A percentile compares a stretch with the other conserved stretches of the same genome.
Conservation (phyloP, 768 basidiomycete species). For the Leccinellum albellum region DNA sequence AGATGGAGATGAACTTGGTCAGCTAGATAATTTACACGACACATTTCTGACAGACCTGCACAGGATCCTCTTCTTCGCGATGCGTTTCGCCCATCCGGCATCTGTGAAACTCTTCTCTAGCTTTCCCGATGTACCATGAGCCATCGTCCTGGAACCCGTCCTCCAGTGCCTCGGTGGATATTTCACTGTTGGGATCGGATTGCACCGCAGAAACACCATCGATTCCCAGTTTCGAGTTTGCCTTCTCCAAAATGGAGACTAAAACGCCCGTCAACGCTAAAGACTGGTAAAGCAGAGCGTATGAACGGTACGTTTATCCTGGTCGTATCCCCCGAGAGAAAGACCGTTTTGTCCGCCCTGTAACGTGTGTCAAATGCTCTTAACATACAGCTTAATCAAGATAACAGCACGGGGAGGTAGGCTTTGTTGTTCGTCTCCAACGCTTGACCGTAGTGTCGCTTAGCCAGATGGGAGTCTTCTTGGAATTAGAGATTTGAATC, state of each 20-base stretch:
- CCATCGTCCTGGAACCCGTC: constrained; percentile 46
- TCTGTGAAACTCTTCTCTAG: constrained; percentile 70
- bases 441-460: constrained; percentile 90
- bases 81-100: constrained; percentile 44
- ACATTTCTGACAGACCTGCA: constrained; percentile 49
- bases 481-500: background rate
- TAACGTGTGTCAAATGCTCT: constrained; percentile 80
- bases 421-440: constrained; percentile 86
- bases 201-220: constrained; percentile 14
- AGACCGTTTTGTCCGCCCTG: constrained; percentile 68
- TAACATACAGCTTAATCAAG: constrained; percentile 76
- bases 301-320: constrained; percentile 35
- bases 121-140: constrained; percentile 81
- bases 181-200: background rate
- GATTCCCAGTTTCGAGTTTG: constrained; percentile 21
- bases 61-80: constrained; percentile 59
- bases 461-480: constrained; percentile 94
- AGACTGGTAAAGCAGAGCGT: too few species aligned
- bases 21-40: background rate
- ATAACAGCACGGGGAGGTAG: constrained; percentile 81
- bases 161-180: constrained; percentile 23
- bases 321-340: constrained; percentile 60
- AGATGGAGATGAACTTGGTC: constrained; percentile 1
- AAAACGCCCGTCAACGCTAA: constrained; percentile 7
- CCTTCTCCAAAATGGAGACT: constrained; percentile 27